Evolutionary conservation across 148 eudicot species (phyloP), one percentile per base, ranked within the genome.

Genomic region (Fagopyrum esculentum): DNA sequence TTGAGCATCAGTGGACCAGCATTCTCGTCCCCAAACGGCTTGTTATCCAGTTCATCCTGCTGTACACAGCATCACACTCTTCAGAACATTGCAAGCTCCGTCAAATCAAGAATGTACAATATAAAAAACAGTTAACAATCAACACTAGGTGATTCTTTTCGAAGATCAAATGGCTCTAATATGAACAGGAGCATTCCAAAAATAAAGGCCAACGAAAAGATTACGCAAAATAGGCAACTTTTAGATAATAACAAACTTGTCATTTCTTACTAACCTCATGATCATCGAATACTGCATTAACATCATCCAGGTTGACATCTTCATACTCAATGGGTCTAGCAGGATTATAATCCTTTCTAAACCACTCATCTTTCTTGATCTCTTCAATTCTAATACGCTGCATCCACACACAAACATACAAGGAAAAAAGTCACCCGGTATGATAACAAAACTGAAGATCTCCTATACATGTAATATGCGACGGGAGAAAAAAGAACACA

Each of bases 261-360:
- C 19, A 77, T 46, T 54, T 54, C 54, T 52, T 49, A 80, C 90
- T 49, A 73, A 93, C 98, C 97, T 94, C 97, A 35, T 88, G 81
- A 78, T 86, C 95, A 82, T 95, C 92, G 84, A 95, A 92, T 77
- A 85, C 96, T 76, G 97, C 96, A 90, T 92, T 86, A 54, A 95
- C 83, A 78, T 95, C 99, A 81, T 95, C 97, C 72, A 95, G 85
- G 81, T 95, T 91, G 79, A 95, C 85, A 78, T 90, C 99, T 92
- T 95, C 99, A 77, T 85, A 83, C 77, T 92, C 97, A 69, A 87
- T 61, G 77, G 87, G 80, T 59, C 77, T 84, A 78, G 81, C 92
- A 64, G 99, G 99, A 86, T 79, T 84, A 78, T 95, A 92, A 50
- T 80, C 88, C 82, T 72, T 95, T 73, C 77, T 82, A 81, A 95